Percentiles rank a stretch among this genome's conserved stretches.
These are phyloP conservation scores for Xylariales sp. DNA, from an alignment of 2,329 filamentous ascomycete genomes.

Conservation along the genomic window DNA sequence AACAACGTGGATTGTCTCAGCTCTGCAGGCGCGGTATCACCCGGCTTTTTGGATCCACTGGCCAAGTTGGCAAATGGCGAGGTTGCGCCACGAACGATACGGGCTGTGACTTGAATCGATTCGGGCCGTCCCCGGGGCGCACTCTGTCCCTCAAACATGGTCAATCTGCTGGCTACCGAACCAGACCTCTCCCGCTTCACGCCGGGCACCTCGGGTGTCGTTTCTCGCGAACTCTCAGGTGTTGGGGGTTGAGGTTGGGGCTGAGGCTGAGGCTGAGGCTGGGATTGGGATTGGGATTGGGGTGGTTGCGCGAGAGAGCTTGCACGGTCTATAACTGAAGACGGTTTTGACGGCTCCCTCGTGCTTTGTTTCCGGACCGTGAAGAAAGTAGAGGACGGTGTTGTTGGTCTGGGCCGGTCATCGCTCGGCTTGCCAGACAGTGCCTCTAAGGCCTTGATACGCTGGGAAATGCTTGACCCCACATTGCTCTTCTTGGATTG, in stretches of 20 bases:
- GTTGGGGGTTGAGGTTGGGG: slow-evolving; percentile 31
- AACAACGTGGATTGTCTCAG: slow-evolving; percentile 69
- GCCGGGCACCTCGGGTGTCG: slow-evolving; percentile 39
- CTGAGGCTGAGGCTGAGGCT: no score
- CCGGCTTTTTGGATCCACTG: slow-evolving; percentile 56
- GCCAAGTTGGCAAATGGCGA: slow-evolving; percentile 56
- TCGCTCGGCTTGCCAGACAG: slow-evolving; percentile 63
- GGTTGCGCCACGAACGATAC: slow-evolving; percentile 76
- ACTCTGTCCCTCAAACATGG: slow-evolving; percentile 63
- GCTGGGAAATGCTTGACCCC: slow-evolving; percentile 90
- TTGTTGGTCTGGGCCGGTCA: slow-evolving; percentile 45
- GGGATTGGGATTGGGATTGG: slow-evolving; percentile 7
- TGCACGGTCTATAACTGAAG: slow-evolving; percentile 53
- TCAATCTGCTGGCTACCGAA: slow-evolving; percentile 66
- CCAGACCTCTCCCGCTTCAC: slow-evolving; percentile 59
- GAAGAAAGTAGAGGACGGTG: slow-evolving; percentile 58
- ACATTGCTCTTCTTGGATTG: slow-evolving; percentile 81
- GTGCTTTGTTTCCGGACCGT: slow-evolving; percentile 55
- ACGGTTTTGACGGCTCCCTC: slow-evolving; percentile 50
- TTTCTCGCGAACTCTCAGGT: slow-evolving; percentile 46
- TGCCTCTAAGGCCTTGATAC: slow-evolving; percentile 93
- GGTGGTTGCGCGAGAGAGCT: slow-evolving; percentile 48
- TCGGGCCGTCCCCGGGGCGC: slow-evolving; percentile 67
- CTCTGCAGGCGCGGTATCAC: slow-evolving; percentile 62
- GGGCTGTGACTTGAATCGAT: slow-evolving; percentile 88